phyloP scores from a whole-genome alignment of 176 grass and related monocot genomes.

The Olyra latifolia region DNA sequence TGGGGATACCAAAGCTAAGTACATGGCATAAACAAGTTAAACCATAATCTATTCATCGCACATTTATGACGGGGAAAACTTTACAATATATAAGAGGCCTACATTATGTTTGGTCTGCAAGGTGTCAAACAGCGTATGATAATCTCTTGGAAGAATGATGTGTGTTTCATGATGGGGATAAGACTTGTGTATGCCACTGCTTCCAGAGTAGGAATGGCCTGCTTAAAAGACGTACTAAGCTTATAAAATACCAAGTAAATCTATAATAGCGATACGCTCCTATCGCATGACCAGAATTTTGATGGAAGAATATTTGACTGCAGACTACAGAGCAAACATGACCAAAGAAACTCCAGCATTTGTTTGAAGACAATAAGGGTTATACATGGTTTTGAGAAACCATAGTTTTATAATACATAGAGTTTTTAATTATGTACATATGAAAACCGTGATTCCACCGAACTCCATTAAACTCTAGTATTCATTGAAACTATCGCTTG shows the following conservation, averaged over 20 bases:
- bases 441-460: no score
- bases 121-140: slow-evolving; percentile 16
- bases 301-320: neutral
- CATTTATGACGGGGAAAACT: slow-evolving; percentile 41
- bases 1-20: slow-evolving; percentile 45
- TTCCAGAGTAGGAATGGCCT: slow-evolving; percentile 23
- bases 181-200: neutral
- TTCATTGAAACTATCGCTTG: no score
- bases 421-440: no score
- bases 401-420: no score
- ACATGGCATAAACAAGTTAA: slow-evolving; percentile 48
- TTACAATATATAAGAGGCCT: slow-evolving; percentile 24
- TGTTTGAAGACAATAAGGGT: no score
- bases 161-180: neutral
- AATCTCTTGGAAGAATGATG: slow-evolving; percentile 1
- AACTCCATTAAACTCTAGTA: no score
- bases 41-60: slow-evolving; percentile 35
- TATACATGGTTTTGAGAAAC: no score
- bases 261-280: neutral
- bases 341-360: slow-evolving; percentile 17
- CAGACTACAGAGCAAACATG: slow-evolving; percentile 25
- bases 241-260: neutral
- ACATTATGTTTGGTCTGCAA: slow-evolving; percentile 19
- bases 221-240: slow-evolving; percentile 2
- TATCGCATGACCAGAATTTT: slow-evolving; percentile 7